A percentile compares a stretch with the other conserved stretches of the same genome.
Conservation (phyloP, 1,284 basidiomycete genomes). For the Stereum hirsutum region DNA sequence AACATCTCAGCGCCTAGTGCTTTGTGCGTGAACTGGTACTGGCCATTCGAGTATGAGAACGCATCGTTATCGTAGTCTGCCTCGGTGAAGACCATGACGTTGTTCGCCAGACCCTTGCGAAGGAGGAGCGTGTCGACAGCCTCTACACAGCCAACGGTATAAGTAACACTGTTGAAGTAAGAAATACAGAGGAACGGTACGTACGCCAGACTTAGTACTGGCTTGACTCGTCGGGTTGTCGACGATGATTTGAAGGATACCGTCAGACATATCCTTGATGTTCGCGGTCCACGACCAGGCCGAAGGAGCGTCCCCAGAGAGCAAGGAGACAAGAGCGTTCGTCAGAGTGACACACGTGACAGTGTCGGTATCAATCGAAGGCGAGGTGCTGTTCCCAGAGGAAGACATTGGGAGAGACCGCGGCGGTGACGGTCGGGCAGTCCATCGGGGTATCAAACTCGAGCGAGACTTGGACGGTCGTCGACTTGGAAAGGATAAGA, state of each 20-base stretch:
- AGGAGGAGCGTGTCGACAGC: conserved; percentile 66
- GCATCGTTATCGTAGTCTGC: conserved; percentile 66
- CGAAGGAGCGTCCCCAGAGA: conserved; percentile 49
- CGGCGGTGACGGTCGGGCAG: conserved; percentile 55
- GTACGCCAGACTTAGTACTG: conserved; percentile 46
- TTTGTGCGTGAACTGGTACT: conserved; percentile 71
- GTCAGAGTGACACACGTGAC: conserved; percentile 37
- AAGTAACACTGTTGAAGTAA: too few relatives aligned
- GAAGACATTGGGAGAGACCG: conserved; percentile 61
- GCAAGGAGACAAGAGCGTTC: conserved; percentile 33
- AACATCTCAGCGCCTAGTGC: conserved; percentile 83
- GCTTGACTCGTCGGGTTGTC: conserved; percentile 40
- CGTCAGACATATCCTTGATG: conserved; percentile 67
- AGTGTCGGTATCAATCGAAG: conserved; percentile 35
- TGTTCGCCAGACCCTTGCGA: conserved; percentile 66
- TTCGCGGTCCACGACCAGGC: conserved; percentile 68
- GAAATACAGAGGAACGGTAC: conserved; percentile 14
- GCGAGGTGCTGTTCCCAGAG: conserved; percentile 51
- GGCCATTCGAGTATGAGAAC: conserved; percentile 49
- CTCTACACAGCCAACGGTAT: conserved; percentile 25
- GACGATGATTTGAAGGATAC: conserved; percentile 67
- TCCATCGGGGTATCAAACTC: conserved; percentile 76
- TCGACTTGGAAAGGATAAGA: conserved; percentile 54
- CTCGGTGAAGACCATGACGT: conserved; percentile 77
- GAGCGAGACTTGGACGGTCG: conserved; percentile 56